These are phyloP conservation scores for Fusarium pseudoanthophilum DNA, from an alignment of 2,329 filamentous ascomycete genomes.

Conservation along the genomic window DNA sequence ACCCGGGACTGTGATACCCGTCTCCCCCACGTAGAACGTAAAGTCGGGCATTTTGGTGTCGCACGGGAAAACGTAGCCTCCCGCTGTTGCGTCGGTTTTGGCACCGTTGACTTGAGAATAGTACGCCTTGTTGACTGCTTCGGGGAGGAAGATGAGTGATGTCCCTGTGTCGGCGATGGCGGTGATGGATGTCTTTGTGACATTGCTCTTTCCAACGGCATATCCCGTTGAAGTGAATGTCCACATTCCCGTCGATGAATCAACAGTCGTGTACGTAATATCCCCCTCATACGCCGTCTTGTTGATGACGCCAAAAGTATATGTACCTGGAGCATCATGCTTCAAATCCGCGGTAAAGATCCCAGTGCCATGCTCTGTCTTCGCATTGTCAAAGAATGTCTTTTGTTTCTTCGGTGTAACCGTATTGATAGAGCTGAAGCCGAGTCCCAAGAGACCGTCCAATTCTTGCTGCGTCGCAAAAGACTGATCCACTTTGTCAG, in stretches of 20 bases:
- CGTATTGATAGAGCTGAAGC: conserved; percentile 57
- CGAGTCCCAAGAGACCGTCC: conserved; percentile 58
- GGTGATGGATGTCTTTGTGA: conserved; percentile 44
- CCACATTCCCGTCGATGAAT: conserved; percentile 73
- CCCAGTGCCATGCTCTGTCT: conserved; percentile 22
- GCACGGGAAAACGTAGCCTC: conserved; percentile 62
- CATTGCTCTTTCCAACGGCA: conserved; percentile 40
- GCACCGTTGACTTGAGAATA: conserved; percentile 60
- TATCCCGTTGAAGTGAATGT: conserved; percentile 56
- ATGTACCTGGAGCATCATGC: conserved; percentile 65
- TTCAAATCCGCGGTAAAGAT: conserved; percentile 78
- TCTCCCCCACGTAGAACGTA: conserved; percentile 65
- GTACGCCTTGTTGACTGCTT: conserved; percentile 60
- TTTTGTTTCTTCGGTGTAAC: conserved; percentile 54
- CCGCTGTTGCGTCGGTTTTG: conserved; percentile 51
- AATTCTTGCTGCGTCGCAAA: conserved; percentile 54
- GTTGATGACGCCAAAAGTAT: conserved; percentile 80
- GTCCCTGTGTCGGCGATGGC: conserved; percentile 70
- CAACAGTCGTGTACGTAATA: conserved; percentile 70
- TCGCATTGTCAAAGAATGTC: conserved; percentile 56
- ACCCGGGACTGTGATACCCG: conserved; percentile 67
- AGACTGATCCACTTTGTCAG: conserved; percentile 52
- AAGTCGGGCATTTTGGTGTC: conserved; percentile 58
- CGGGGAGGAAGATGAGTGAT: conserved; percentile 71
- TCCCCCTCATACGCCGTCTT: conserved; percentile 68